Evolutionary conservation across 257 asterid genomes (phyloP), one percentile per base, ranked within the genome.

Genomic region (Ilex aquifolium): DNA sequence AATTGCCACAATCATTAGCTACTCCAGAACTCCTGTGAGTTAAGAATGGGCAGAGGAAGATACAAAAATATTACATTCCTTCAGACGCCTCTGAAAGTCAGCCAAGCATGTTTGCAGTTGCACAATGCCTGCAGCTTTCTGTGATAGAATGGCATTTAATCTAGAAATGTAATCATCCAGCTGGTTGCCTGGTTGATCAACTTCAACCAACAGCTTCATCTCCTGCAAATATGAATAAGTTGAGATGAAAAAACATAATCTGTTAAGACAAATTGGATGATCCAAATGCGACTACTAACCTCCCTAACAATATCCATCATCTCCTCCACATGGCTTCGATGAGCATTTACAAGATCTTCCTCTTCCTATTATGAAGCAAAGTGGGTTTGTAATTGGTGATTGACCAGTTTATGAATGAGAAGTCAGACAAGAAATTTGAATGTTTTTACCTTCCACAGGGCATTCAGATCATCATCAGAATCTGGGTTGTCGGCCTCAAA

Each of bases 271-370:
- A 36, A 61, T 6, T 17, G 7, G 15, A 17, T 13, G 2, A 7
- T 10, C 21, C 0, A 27, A 31, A 31, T 31, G 13, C 12, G 17
- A 39, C 16, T 8, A 56, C 69, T 15, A 2, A 68, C 77, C 77
- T 72, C 66, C 59, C 17, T 76, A 63, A 88, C 95, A 44, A 88
- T 80, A 61, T 85, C 95, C 96, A 91, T 91, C 2, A 95, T 91
- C 62, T 85, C 93, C 74, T 91, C 97, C 55, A 91, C 97, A 74
- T 88, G 97, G 74, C 73, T 85, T 62, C 95, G 67, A 68, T 91
- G 97, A 61, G 96, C 91, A 78, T 72, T 79, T 55, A 91, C 90
- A 44, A 91, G 97, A 67, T 85, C 91, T 73, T 86, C 95, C 65
- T 76, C 81, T 72, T 76, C 74, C 81, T 76, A 36, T 56, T 14